phyloP scores from a whole-genome alignment of 31 red algal genomes.

The Odonthalia washingtoniensis region DNA sequence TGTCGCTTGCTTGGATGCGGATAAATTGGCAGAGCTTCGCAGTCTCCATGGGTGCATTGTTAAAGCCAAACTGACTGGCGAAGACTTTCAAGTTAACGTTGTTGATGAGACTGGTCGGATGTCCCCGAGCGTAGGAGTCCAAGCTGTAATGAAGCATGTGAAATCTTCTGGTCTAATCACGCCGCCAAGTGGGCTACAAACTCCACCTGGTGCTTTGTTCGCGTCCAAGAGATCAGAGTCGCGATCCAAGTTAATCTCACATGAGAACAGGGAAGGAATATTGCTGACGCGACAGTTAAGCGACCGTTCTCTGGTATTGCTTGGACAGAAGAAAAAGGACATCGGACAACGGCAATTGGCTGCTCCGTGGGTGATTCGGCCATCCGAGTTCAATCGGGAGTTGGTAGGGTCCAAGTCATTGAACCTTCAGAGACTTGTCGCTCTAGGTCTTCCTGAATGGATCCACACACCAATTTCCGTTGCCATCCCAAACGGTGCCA shows the following conservation, averaged over 20 bases:
- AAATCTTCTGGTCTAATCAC: constrained; percentile 76
- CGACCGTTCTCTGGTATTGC: constrained; percentile 57
- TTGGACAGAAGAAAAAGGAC: constrained; percentile 66
- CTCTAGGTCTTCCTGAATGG: constrained; percentile 91
- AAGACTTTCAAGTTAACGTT: constrained; percentile 74
- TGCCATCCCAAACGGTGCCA: constrained; percentile 86
- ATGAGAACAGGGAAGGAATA: constrained; percentile 14
- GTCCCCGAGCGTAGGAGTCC: constrained; percentile 75
- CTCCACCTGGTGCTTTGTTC: constrained; percentile 62
- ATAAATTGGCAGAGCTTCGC: constrained; percentile 70
- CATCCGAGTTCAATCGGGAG: constrained; percentile 74
- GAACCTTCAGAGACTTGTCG: constrained; percentile 78
- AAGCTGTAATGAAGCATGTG: constrained; percentile 77
- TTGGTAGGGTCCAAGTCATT: constrained; percentile 90
- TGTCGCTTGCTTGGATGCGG: constrained; percentile 80
- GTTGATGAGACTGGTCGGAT: constrained; percentile 78
- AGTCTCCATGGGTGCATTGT: constrained; percentile 83
- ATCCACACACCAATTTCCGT: constrained; percentile 86
- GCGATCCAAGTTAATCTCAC: constrained; percentile 31
- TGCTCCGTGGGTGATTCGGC: constrained; percentile 90
- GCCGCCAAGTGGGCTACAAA: constrained; percentile 77
- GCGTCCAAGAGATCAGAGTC: not conserved
- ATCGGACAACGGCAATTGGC: constrained; percentile 59
- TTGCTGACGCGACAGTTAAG: constrained; percentile 52
- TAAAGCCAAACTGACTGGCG: constrained; percentile 68